Conservation (phyloP, 2,329 filamentous ascomycete species). For the Lomentospora prolificans region DNA sequence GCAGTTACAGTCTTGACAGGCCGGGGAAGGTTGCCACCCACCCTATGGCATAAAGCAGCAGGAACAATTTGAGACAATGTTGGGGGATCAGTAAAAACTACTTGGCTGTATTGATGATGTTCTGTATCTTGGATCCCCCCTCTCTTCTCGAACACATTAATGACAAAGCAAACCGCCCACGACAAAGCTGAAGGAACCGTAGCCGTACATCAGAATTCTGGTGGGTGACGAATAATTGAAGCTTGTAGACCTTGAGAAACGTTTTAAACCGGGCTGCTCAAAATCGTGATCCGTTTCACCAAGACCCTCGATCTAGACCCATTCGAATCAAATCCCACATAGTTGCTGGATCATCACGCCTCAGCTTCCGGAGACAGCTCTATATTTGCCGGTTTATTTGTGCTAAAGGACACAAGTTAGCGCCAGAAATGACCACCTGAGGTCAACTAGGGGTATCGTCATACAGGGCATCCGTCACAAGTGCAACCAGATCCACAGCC, state of each 20-base stretch:
- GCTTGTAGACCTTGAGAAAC: neutral
- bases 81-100: neutral
- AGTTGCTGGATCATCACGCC: neutral
- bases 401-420: neutral
- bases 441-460: constrained; percentile 11
- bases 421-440: neutral
- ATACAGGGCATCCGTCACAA: constrained; percentile 33
- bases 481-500: constrained; percentile 31
- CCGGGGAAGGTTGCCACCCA: neutral
- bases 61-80: too few species aligned
- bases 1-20: neutral
- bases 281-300: neutral
- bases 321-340: neutral
- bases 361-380: neutral
- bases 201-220: neutral
- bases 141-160: neutral
- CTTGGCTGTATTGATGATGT: neutral
- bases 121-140: neutral
- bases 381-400: neutral
- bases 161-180: neutral
- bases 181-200: neutral
- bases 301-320: neutral
- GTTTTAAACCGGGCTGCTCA: neutral
- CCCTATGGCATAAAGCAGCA: too few species aligned
- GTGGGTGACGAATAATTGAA: neutral